phyloP scores from a whole-genome alignment of 2,329 filamentous ascomycete genomes.

The Fusarium beomiforme region DNA sequence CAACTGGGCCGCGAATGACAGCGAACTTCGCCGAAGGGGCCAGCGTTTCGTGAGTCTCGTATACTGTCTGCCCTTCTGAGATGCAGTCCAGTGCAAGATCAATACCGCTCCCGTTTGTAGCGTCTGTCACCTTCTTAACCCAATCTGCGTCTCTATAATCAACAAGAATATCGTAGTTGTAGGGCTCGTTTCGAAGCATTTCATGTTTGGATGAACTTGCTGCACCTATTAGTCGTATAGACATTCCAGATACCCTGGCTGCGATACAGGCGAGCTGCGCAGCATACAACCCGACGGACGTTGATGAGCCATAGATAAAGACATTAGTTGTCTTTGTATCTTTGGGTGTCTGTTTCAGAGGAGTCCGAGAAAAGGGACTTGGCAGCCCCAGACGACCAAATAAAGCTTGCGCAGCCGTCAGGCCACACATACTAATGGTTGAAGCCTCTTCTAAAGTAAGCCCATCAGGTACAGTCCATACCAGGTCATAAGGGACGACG shows the following conservation, averaged over 20 bases:
- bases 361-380: constrained; percentile 44
- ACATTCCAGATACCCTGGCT: constrained; percentile 2
- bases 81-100: constrained; percentile 53
- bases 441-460: constrained; percentile 52
- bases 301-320: constrained; percentile 49
- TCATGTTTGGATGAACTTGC: constrained; percentile 42
- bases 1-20: constrained; percentile 37
- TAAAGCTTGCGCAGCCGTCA: constrained; percentile 56
- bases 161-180: constrained; percentile 51
- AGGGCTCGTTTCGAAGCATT: constrained; percentile 46
- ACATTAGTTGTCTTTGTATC: constrained; percentile 6
- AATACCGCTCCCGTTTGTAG: constrained; percentile 43
- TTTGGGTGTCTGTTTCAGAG: accelerated
- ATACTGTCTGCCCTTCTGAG: constrained; percentile 51
- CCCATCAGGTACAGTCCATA: constrained; percentile 49
- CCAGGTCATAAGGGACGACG: constrained; percentile 47
- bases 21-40: constrained; percentile 38
- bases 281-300: constrained; percentile 47
- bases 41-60: constrained; percentile 43
- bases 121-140: constrained; percentile 43
- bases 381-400: constrained; percentile 50
- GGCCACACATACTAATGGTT: constrained; percentile 51
- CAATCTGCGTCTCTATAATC: constrained; percentile 51
- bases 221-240: constrained; percentile 43
- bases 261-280: constrained; percentile 43